These are phyloP conservation scores for Aphanomyces euteiches DNA, from an alignment of 352 stramenopile genomes.

Conservation along the genomic window DNA sequence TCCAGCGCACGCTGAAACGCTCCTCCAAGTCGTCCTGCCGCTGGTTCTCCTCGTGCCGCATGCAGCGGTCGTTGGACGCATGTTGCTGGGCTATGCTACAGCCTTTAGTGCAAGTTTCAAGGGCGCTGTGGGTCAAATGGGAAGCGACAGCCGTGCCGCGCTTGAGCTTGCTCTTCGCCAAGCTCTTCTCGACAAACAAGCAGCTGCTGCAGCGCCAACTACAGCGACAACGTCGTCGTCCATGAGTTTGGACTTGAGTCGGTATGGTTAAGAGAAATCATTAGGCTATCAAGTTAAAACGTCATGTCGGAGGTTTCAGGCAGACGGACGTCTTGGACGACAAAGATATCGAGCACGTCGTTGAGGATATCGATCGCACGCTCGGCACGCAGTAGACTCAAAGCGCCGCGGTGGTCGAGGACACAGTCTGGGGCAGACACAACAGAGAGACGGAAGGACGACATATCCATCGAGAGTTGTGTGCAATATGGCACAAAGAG, in stretches of 20 bases:
- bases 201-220: not conserved
- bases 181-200: slow-evolving; percentile 5
- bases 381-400: not conserved
- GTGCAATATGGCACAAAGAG: slow-evolving; percentile 8
- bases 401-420: slow-evolving; percentile 12
- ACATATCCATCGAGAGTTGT: slow-evolving; percentile 20
- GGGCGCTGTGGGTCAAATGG: slow-evolving; percentile 3
- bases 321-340: slow-evolving; percentile 6
- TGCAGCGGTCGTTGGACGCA: not conserved
- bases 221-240: not conserved
- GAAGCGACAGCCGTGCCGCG: not conserved
- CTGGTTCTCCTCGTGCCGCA: slow-evolving; percentile 4
- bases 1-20: not conserved
- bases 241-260: slow-evolving; percentile 27
- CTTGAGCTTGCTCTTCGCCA: slow-evolving; percentile 10
- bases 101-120: slow-evolving; percentile 11
- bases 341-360: slow-evolving; percentile 23
- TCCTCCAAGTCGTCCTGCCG: slow-evolving; percentile 14
- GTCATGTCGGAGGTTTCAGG: slow-evolving; percentile 23
- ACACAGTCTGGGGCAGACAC: slow-evolving; percentile 19
- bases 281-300: slow-evolving; percentile 1
- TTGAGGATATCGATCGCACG: slow-evolving; percentile 4
- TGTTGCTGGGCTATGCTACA: slow-evolving; percentile 18
- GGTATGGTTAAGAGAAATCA: slow-evolving; percentile 25
- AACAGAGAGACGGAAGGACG: slow-evolving; percentile 1